Base-by-base conservation (phyloP, 148 eudicot genomes). In the Rhododendron kiyosumense region DNA sequence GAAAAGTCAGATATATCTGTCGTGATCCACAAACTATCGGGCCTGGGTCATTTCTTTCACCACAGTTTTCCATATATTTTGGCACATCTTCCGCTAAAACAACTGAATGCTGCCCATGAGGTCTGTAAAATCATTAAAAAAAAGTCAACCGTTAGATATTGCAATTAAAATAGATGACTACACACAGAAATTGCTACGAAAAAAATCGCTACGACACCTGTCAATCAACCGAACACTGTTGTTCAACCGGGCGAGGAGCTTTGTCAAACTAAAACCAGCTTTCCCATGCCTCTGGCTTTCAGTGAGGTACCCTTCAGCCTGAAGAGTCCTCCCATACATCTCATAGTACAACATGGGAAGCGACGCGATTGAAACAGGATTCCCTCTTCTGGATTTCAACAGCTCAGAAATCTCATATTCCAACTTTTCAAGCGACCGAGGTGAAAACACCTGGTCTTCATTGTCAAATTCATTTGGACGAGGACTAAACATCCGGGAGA, bases 211-310 rank as follows among this genome's bases (percentile, higher is more conserved):
- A 22, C 1, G 46, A 52, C 43, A 93, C 95, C 94, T 90, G 67
- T 92, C 95, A 71, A 93, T 88, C 18, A 93, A 38, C 32, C 86
- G 87, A 77, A 93, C 85, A 22, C 87, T 84, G 76, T 87, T 90
- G 81, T 89, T 91, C 81, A 93, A 43, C 38, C 91, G 92, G 57
- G 92, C 94, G 65, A 93, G 91, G 79, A 93, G 92, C 86, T 90
- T 93, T 0, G 95, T 92, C 90, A 93, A 89, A 88, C 94, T 93
- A 89, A 81, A 92, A 63, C 95, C 95, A 78, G 93, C 92, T 84
- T 91, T 89, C 5, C 95, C 95, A 80, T 93, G 94, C 82, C 95
- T 91, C 84, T 92, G 93, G 90, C 95, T 93, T 86, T 93, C 95
- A 2, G 95, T 93, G 32, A 92, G 91, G 76, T 93, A 93, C 34